These are phyloP conservation scores for Carex parvula DNA, from an alignment of 176 grass and related monocot genomes.

Conservation along the genomic window DNA sequence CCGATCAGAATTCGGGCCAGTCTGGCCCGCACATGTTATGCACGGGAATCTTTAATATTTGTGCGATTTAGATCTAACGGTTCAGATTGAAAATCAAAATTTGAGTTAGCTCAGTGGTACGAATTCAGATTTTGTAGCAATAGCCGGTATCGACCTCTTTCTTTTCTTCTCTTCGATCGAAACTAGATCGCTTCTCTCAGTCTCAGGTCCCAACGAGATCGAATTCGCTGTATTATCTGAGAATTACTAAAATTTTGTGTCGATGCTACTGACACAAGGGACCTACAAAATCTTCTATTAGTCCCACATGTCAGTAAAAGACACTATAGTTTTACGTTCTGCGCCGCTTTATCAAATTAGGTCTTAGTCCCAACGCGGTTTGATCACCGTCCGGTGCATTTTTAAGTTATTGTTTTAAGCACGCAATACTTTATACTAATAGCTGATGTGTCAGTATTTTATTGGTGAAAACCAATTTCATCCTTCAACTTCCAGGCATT, in stretches of 20 bases:
- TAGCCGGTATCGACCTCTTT: neutral
- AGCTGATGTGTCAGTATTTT: neutral
- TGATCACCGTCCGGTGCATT: conserved; percentile 4
- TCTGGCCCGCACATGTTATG: too few species aligned
- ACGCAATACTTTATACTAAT: neutral
- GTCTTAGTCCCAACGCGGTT: conserved; percentile 10
- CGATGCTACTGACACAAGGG: neutral
- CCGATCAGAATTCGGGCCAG: too few species aligned
- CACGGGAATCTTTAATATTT: too few species aligned
- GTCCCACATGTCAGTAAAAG: neutral
- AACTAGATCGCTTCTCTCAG: conserved; percentile 20
- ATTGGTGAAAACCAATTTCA: neutral
- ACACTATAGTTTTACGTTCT: neutral
- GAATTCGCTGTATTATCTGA: neutral
- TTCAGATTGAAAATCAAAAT: too few species aligned
- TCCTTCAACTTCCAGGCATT: neutral
- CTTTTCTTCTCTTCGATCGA: conserved; percentile 24
- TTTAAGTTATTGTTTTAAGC: neutral
- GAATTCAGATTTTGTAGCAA: neutral
- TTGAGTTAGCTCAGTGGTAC: too few species aligned
- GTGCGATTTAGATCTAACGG: too few species aligned
- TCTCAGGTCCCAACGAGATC: conserved; percentile 19
- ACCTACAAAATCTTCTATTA: neutral
- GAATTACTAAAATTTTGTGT: neutral
- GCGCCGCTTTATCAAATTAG: neutral